Evolutionary conservation across 2,329 filamentous ascomycete genomes (phyloP).

Genomic region (Beauveria brongniartii): DNA sequence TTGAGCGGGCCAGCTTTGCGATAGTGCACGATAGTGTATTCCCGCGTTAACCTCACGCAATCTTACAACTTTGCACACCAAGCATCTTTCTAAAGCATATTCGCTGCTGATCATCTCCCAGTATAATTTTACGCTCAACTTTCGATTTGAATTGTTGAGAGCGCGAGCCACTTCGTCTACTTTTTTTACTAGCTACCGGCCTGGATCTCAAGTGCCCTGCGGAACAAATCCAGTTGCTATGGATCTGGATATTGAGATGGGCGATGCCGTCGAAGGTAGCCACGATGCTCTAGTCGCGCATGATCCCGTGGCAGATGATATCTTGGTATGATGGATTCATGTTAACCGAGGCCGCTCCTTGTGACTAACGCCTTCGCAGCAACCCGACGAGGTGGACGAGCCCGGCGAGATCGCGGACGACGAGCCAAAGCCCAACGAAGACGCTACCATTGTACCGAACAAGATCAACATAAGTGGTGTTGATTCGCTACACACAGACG

Average conservation of each 20-base stretch:
- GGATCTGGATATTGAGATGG: slow-evolving; percentile 68
- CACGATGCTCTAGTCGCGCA: slow-evolving; percentile 21
- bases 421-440: slow-evolving; percentile 16
- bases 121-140: not conserved
- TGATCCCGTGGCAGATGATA: slow-evolving; percentile 26
- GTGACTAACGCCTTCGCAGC: slow-evolving; percentile 17
- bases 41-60: not conserved
- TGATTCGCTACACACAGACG: slow-evolving; percentile 69
- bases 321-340: slow-evolving; percentile 24
- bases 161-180: not conserved
- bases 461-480: slow-evolving; percentile 83
- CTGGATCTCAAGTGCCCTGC: not conserved
- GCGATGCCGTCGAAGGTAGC: slow-evolving; percentile 41
- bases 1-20: not conserved
- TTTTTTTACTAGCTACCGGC: not conserved
- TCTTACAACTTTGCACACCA: not conserved
- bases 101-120: not conserved
- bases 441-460: slow-evolving; percentile 25
- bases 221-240: slow-evolving; percentile 32
- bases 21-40: not conserved
- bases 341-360: not conserved
- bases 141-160: not conserved
- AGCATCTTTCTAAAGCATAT: not conserved
- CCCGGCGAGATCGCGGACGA: slow-evolving; percentile 31
- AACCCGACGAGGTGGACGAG: slow-evolving; percentile 29